A percentile compares a stretch with the other conserved stretches of the same genome.
Evolutionary conservation across 371 early-diverging fungal genomes (phyloP).

Genomic region (Rhizopus sp.): DNA sequence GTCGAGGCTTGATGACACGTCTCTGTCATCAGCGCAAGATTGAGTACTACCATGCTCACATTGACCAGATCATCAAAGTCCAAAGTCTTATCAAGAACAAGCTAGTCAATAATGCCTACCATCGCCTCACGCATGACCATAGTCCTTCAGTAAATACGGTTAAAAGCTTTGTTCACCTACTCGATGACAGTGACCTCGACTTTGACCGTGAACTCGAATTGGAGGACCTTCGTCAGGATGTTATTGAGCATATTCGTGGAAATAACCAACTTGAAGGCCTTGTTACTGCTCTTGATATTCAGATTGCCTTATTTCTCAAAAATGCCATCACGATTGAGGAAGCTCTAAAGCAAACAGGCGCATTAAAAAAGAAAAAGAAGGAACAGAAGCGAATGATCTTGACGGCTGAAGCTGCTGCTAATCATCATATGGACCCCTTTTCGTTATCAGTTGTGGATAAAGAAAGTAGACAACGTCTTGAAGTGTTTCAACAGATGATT

Average conservation of each 20-base stretch:
- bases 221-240: slow-evolving; percentile 83
- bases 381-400: slow-evolving; percentile 47
- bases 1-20: slow-evolving; percentile 68
- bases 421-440: slow-evolving; percentile 25
- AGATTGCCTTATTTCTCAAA: slow-evolving; percentile 95
- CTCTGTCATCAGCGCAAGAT: slow-evolving; percentile 56
- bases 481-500: slow-evolving; percentile 90
- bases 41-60: slow-evolving; percentile 66
- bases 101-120: slow-evolving; percentile 78
- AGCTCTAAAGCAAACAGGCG: slow-evolving; percentile 68
- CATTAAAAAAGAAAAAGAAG: slow-evolving; percentile 58
- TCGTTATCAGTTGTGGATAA: slow-evolving; percentile 80
- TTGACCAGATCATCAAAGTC: slow-evolving; percentile 78
- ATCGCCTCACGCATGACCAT: slow-evolving; percentile 71
- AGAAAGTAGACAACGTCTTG: slow-evolving; percentile 73
- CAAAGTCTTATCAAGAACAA: slow-evolving; percentile 86
- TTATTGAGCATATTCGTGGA: slow-evolving; percentile 87
- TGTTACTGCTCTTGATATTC: slow-evolving; percentile 90
- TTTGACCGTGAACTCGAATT: slow-evolving; percentile 91
- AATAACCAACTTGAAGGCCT: slow-evolving; percentile 83
- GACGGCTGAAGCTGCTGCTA: slow-evolving; percentile 24
- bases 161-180: slow-evolving; percentile 85
- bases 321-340: slow-evolving; percentile 96
- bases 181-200: slow-evolving; percentile 91
- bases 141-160: slow-evolving; percentile 81